Percentiles rank a stretch among this genome's conserved stretches.
Conservation (phyloP, 2,329 filamentous ascomycete genomes). For the Phymatotrichopsis omnivora region DNA sequence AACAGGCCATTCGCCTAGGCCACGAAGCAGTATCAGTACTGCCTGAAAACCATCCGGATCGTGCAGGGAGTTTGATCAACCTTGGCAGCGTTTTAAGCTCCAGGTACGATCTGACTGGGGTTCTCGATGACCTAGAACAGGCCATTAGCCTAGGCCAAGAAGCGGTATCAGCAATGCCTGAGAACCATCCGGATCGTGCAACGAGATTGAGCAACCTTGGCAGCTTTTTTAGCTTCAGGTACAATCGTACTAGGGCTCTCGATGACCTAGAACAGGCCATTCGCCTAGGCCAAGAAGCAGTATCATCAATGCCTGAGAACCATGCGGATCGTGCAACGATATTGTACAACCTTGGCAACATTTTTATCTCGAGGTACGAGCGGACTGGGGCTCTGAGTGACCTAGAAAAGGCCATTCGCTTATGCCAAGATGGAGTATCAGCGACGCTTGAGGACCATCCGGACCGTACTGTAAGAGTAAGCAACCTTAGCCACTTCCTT, state of each 20-base stretch:
- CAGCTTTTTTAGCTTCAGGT: not conserved
- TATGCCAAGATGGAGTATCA: no score
- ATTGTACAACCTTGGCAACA: slow-evolving; percentile 17
- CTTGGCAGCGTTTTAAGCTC: no score
- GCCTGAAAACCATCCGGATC: no score
- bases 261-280: not conserved
- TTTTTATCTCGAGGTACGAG: not conserved
- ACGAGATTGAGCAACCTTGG: not conserved
- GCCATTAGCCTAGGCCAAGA: slow-evolving; percentile 3
- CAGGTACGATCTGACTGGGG: no score
- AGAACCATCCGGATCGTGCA: not conserved
- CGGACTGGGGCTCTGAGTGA: no score
- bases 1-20: slow-evolving; percentile 6
- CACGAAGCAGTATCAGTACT: slow-evolving; percentile 5
- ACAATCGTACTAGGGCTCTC: not conserved
- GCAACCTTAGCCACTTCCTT: no score
- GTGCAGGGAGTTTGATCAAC: no score
- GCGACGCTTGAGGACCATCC: no score
- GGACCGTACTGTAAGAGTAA: no score
- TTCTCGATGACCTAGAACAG: no score
- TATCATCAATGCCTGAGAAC: slow-evolving; percentile 17
- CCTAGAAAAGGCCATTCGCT: no score
- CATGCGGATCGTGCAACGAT: slow-evolving; percentile 28
- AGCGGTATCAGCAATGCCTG: slow-evolving; percentile 4
- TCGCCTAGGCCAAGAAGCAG: slow-evolving; percentile 21